Percentiles rank a stretch among this genome's conserved stretches.
Evolutionary conservation across 805 yeast genomes (phyloP).

Genomic region (Metschnikowia lachancei): DNA sequence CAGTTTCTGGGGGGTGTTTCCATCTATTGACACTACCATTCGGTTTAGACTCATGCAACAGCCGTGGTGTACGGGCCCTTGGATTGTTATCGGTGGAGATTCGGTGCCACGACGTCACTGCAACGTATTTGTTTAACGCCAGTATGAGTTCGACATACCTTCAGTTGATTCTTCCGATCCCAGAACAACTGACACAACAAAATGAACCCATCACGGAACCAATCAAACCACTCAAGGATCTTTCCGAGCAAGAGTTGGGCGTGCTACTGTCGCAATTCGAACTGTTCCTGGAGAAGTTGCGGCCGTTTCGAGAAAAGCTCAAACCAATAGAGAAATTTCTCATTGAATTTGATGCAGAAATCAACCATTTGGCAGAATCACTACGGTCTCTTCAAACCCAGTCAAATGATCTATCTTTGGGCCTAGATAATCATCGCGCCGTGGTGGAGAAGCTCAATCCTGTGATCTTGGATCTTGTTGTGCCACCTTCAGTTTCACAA

Average conservation of each 20-base stretch:
- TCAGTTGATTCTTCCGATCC: constrained; percentile 16
- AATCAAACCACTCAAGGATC: constrained; percentile 5
- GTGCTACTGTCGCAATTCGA: constrained; percentile 18
- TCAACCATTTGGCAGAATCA: constrained; percentile 31
- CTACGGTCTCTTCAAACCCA: constrained; percentile 34
- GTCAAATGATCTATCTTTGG: constrained; percentile 30
- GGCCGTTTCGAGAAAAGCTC: constrained; percentile 26
- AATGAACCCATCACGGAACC: background rate
- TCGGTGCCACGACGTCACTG: background rate
- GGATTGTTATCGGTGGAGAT: background rate
- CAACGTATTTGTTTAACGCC: background rate
- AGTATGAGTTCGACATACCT: constrained; percentile 19
- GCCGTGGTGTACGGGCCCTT: background rate
- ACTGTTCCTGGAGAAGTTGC: constrained; percentile 10
- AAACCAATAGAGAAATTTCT: constrained; percentile 55
- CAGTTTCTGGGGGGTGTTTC: too few species aligned
- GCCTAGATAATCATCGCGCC: constrained; percentile 27
- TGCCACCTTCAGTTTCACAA: constrained; percentile 68
- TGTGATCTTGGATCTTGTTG: constrained; percentile 66
- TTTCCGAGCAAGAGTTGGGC: constrained; percentile 19
- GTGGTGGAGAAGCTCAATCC: constrained; percentile 57
- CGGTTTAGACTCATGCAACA: background rate
- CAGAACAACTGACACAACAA: background rate
- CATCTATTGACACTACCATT: background rate
- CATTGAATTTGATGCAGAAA: constrained; percentile 53